Percentiles rank a stretch among this genome's conserved stretches.
Conservation (phyloP, 2,329 filamentous ascomycete genomes). For the Geosmithia morbida region DNA sequence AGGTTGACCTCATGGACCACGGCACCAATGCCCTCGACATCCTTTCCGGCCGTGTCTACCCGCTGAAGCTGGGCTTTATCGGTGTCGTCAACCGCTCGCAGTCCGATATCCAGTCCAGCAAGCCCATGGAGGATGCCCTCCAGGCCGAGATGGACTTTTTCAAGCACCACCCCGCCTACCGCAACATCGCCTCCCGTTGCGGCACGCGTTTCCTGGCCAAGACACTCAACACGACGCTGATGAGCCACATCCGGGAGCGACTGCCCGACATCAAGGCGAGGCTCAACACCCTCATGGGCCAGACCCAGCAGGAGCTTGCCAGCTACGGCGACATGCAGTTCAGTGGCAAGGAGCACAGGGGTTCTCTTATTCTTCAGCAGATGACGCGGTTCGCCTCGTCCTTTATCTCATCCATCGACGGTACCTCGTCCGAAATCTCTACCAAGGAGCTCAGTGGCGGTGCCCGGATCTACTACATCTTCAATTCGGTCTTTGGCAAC, state of each 20-base stretch:
- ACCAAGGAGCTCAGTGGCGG: slow-evolving; percentile 95
- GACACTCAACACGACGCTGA: slow-evolving; percentile 86
- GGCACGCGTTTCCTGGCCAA: slow-evolving; percentile 91
- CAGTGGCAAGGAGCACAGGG: slow-evolving; percentile 90
- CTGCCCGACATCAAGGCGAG: slow-evolving; percentile 96
- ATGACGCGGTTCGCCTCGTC: slow-evolving; percentile 98
- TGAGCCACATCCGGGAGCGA: slow-evolving; percentile 90
- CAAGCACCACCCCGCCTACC: slow-evolving; percentile 89
- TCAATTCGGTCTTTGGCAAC: slow-evolving; percentile 97
- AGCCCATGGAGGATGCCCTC: slow-evolving; percentile 84
- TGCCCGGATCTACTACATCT: slow-evolving; percentile 95
- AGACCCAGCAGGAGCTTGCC: slow-evolving; percentile 94
- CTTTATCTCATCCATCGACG: slow-evolving; percentile 97
- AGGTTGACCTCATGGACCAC: slow-evolving; percentile 97
- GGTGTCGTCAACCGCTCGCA: slow-evolving; percentile 96
- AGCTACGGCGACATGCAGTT: slow-evolving; percentile 98
- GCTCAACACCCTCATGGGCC: slow-evolving; percentile 97
- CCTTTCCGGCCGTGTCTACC: slow-evolving; percentile 91
- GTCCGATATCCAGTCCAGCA: slow-evolving; percentile 92
- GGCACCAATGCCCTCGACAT: slow-evolving; percentile 97
- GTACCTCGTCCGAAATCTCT: slow-evolving; percentile 95
- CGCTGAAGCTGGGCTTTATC: slow-evolving; percentile 92
- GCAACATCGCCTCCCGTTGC: slow-evolving; percentile 87
- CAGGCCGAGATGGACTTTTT: slow-evolving; percentile 90
- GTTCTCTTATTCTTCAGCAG: slow-evolving; percentile 84